phyloP scores from a whole-genome alignment of 2,329 filamentous ascomycete species.

The Penicillium sp. region DNA sequence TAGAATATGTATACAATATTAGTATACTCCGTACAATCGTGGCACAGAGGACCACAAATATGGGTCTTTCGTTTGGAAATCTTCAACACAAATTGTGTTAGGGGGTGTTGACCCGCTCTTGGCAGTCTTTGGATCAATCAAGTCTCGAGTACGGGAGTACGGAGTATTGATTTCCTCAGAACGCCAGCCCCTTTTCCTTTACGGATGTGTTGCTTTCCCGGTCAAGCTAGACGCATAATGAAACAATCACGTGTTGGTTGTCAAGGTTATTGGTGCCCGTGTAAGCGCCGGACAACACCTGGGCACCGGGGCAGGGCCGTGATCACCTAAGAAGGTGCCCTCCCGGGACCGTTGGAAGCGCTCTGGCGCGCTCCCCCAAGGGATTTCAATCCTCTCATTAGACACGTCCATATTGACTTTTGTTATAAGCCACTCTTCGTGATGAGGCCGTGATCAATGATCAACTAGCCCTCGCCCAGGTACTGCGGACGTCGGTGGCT shows the following conservation, averaged over 20 bases:
- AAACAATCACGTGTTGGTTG: background rate
- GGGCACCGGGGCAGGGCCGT: too few relatives aligned
- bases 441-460: background rate
- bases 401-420: background rate
- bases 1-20: too few relatives aligned
- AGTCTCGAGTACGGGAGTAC: background rate
- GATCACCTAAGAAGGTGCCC: too few relatives aligned
- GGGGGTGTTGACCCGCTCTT: conserved; percentile 5
- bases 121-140: conserved; percentile 1
- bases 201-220: background rate
- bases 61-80: background rate
- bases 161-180: background rate
- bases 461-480: background rate
- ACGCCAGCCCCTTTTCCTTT: background rate
- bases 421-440: background rate
- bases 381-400: background rate
- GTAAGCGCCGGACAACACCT: background rate
- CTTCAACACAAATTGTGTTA: background rate
- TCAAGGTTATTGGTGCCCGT: background rate
- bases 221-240: background rate
- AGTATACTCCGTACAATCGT: background rate
- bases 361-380: background rate
- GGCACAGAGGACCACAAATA: background rate
- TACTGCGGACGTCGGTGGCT: background rate
- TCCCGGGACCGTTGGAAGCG: background rate